Conservation (phyloP, 1,139 yeast species). For the Geotrichum phurueaensis region DNA sequence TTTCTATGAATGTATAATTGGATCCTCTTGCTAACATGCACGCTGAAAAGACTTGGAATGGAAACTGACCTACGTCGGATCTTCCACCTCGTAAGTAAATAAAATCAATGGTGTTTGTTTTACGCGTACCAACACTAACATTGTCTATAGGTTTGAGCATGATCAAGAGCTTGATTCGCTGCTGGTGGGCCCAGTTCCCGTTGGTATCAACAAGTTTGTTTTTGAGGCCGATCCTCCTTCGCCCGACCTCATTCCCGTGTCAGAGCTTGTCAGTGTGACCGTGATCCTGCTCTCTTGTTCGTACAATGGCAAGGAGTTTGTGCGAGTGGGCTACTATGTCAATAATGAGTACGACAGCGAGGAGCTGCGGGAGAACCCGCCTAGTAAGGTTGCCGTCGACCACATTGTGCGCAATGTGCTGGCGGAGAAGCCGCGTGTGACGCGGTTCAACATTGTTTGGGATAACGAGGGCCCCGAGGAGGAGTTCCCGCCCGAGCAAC, state of each 20-base stretch:
- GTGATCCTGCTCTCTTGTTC: conserved; percentile 89
- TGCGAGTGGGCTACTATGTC: conserved; percentile 93
- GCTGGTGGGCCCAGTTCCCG: conserved; percentile 96
- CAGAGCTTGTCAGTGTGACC: conserved; percentile 90
- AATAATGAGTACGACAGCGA: conserved; percentile 94
- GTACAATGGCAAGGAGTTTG: conserved; percentile 89
- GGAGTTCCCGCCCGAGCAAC: conserved; percentile 75
- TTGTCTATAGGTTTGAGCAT: conserved; percentile 52
- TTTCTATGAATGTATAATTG: no score
- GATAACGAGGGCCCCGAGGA: conserved; percentile 53
- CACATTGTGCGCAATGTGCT: conserved; percentile 89
- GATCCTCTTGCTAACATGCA: conserved; percentile 5
- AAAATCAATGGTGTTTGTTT: neutral
- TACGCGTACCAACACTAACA: neutral
- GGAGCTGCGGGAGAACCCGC: conserved; percentile 90
- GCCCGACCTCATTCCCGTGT: conserved; percentile 91
- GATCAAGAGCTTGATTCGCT: conserved; percentile 95
- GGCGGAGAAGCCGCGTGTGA: conserved; percentile 96
- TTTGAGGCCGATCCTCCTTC: conserved; percentile 96
- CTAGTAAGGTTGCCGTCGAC: conserved; percentile 87
- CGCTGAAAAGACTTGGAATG: conserved; percentile 66
- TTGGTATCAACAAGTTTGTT: conserved; percentile 88
- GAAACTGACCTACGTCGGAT: conserved; percentile 95
- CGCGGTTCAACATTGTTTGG: conserved; percentile 95
- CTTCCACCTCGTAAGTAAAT: conserved; percentile 58